Percentiles rank a stretch among this genome's conserved stretches.
phyloP scores from a whole-genome alignment of 768 basidiomycete genomes.

The Collybia nuda region DNA sequence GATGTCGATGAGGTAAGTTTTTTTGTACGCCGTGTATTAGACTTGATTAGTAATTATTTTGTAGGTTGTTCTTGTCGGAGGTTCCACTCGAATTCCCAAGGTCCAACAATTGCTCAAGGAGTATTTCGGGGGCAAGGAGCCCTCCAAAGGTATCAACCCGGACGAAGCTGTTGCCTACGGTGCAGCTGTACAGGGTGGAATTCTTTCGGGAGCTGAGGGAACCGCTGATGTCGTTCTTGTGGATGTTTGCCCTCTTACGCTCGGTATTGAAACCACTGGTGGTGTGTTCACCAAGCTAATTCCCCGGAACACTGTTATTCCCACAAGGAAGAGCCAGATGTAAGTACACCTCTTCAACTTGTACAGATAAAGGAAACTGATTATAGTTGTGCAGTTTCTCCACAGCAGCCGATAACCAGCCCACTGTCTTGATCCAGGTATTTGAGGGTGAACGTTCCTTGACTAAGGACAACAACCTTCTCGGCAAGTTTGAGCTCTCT shows the following conservation, averaged over 20 bases:
- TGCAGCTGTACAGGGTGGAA: conserved; percentile 98
- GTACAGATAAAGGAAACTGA: too few species aligned
- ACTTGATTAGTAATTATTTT: background rate
- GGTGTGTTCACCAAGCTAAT: conserved; percentile 99
- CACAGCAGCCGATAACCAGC: conserved; percentile 88
- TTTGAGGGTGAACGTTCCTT: conserved; percentile 96
- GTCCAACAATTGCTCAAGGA: conserved; percentile 98
- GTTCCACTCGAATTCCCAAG: conserved; percentile 99
- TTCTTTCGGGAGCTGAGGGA: conserved; percentile 92
- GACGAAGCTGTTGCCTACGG: conserved; percentile 99
- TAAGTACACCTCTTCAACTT: too few species aligned
- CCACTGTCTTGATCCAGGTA: conserved; percentile 95
- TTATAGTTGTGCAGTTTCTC: conserved; percentile 59
- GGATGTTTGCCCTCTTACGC: conserved; percentile 94
- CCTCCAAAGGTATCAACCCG: conserved; percentile 98
- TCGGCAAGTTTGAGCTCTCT: conserved; percentile 95
- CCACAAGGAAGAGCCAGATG: conserved; percentile 96
- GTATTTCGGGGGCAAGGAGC: conserved; percentile 95
- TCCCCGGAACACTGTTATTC: conserved; percentile 96
- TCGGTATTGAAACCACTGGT: conserved; percentile 99
- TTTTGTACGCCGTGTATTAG: background rate
- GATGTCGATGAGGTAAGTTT: conserved; percentile 79
- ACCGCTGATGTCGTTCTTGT: conserved; percentile 91
- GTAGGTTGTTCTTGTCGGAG: conserved; percentile 92
- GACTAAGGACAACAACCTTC: conserved; percentile 98